A percentile compares a stretch with the other conserved stretches of the same genome.
Evolutionary conservation across 768 basidiomycete genomes (phyloP).

Genomic region (Lentinula lateritia): DNA sequence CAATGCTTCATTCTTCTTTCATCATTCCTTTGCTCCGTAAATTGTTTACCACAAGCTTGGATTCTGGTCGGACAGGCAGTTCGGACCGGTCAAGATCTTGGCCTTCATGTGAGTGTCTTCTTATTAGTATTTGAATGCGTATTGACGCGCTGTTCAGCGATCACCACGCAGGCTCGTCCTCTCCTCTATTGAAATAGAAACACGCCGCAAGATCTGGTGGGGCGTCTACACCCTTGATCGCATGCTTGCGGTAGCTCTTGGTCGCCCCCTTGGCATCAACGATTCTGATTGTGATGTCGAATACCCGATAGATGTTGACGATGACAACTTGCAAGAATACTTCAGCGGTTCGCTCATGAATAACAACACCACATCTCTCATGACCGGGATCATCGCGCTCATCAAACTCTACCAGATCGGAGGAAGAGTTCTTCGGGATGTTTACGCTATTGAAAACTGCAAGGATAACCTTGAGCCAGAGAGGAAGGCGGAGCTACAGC

Average conservation of each 20-base stretch:
- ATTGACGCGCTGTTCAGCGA: conserved; percentile 44
- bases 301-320: conserved; percentile 77
- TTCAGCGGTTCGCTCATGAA: conserved; percentile 58
- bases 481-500: conserved; percentile 70
- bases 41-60: conserved; percentile 94
- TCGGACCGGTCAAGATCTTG: conserved; percentile 84
- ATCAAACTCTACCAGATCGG: conserved; percentile 80
- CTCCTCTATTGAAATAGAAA: conserved; percentile 78
- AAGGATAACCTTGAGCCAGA: conserved; percentile 71
- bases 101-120: conserved; percentile 69
- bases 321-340: conserved; percentile 68
- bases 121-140: conserved; percentile 7
- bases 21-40: conserved; percentile 87
- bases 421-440: conserved; percentile 75
- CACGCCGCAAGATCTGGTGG: conserved; percentile 91
- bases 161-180: conserved; percentile 73
- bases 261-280: conserved; percentile 83
- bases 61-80: conserved; percentile 88
- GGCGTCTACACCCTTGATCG: conserved; percentile 86
- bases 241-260: conserved; percentile 87
- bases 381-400: conserved; percentile 77
- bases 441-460: conserved; percentile 76
- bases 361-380: conserved; percentile 58
- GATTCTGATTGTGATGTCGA: conserved; percentile 91
- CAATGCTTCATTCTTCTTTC: conserved; percentile 88